Percentiles rank a stretch among this genome's conserved stretches.
phyloP scores from a whole-genome alignment of 106 monocot species.

The Dioscorea alata region DNA sequence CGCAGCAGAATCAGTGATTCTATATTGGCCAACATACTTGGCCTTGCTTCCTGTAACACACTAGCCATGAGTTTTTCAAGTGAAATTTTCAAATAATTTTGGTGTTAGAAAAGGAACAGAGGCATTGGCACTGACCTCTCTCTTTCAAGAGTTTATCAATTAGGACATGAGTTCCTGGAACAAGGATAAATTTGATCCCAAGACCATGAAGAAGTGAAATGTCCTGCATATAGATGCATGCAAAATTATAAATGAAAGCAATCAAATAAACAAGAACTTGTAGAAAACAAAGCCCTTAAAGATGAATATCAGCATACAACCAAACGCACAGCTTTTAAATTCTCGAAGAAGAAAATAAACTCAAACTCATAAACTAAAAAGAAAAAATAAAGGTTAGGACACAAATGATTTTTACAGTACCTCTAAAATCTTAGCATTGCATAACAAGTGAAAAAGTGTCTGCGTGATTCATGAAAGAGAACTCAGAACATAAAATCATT shows the following conservation, averaged over 20 bases:
- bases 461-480: not conserved
- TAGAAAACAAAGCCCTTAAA: not conserved
- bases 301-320: not conserved
- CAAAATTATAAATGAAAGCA: not conserved
- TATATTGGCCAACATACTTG: constrained; percentile 70
- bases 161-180: constrained; percentile 56
- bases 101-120: not conserved
- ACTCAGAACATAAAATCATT: not conserved
- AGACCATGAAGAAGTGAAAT: constrained; percentile 73
- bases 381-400: not conserved
- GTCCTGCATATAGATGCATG: constrained; percentile 27
- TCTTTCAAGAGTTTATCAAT: constrained; percentile 56
- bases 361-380: not conserved
- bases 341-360: not conserved
- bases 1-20: constrained; percentile 69
- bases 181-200: constrained; percentile 62
- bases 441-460: not conserved
- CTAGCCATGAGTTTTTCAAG: not conserved
- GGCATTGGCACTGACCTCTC: constrained; percentile 35
- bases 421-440: not conserved
- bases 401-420: not conserved
- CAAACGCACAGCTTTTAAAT: not conserved
- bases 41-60: constrained; percentile 38
- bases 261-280: no score
- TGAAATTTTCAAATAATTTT: not conserved